Evolutionary conservation across 164 flowering plant genomes (phyloP).

Genomic region (Umbilicus rupestris): DNA sequence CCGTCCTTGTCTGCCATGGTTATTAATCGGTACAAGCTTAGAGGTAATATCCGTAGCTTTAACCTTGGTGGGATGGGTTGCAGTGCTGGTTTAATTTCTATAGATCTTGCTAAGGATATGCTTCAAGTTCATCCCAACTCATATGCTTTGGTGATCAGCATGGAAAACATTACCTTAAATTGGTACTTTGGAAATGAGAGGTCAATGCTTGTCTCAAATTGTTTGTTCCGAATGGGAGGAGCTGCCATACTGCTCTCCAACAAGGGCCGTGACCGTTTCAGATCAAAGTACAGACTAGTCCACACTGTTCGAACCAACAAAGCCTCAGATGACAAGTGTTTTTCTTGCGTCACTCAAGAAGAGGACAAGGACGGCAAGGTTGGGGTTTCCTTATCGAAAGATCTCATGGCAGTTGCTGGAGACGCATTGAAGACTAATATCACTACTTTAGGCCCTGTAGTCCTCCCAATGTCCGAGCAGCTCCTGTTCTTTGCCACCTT

Average conservation of each 20-base stretch:
- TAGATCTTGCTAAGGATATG: slow-evolving; percentile 71
- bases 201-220: slow-evolving; percentile 78
- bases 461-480: slow-evolving; percentile 78
- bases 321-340: slow-evolving; percentile 78
- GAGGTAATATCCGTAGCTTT: slow-evolving; percentile 61
- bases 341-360: slow-evolving; percentile 53
- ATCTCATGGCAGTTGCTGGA: slow-evolving; percentile 83
- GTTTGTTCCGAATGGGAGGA: slow-evolving; percentile 81
- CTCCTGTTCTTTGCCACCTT: slow-evolving; percentile 64
- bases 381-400: slow-evolving; percentile 75
- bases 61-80: slow-evolving; percentile 84
- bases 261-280: slow-evolving; percentile 43
- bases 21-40: slow-evolving; percentile 69
- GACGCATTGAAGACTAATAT: slow-evolving; percentile 87
- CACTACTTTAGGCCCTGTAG: slow-evolving; percentile 91
- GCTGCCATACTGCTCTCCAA: slow-evolving; percentile 73
- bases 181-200: slow-evolving; percentile 80
- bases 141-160: slow-evolving; percentile 64
- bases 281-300: slow-evolving; percentile 61
- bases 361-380: slow-evolving; percentile 56
- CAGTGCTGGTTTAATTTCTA: slow-evolving; percentile 71
- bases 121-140: slow-evolving; percentile 74
- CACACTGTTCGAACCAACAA: slow-evolving; percentile 77
- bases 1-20: slow-evolving; percentile 81
- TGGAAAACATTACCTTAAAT: slow-evolving; percentile 73